Percentiles rank a stretch among this genome's conserved stretches.
Conservation (phyloP, 495 filamentous ascomycete genomes). For the Pyronema domesticum region DNA sequence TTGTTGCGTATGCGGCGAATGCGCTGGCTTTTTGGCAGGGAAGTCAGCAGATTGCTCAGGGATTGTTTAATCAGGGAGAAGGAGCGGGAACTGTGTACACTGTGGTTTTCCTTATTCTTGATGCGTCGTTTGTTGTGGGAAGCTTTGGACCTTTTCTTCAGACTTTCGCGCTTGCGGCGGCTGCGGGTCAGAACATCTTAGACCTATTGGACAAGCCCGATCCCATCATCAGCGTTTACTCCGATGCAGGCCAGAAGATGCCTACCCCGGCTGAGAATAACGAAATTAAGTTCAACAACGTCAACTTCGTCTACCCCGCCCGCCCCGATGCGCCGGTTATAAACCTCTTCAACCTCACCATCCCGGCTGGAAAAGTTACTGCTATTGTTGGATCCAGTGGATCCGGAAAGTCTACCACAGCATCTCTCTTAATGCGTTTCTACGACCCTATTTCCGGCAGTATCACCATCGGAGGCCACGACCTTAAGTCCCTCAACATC, state of each 20-base stretch:
- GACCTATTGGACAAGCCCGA: slow-evolving; percentile 31
- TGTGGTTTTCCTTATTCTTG: slow-evolving; percentile 34
- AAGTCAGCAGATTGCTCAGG: slow-evolving; percentile 27
- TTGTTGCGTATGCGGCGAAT: slow-evolving; percentile 31
- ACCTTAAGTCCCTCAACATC: slow-evolving; percentile 39
- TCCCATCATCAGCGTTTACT: slow-evolving; percentile 25
- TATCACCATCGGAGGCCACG: slow-evolving; percentile 36
- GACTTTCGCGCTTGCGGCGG: slow-evolving; percentile 32
- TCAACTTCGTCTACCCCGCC: slow-evolving; percentile 40
- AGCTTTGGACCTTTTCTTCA: slow-evolving; percentile 32
- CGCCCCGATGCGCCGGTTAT: slow-evolving; percentile 39
- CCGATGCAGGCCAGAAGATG: slow-evolving; percentile 20
- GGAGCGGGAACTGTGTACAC: slow-evolving; percentile 35
- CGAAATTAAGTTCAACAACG: slow-evolving; percentile 12
- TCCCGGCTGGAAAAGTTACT: slow-evolving; percentile 41
- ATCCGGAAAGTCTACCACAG: slow-evolving; percentile 54
- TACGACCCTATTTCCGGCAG: slow-evolving; percentile 35
- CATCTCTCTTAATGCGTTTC: slow-evolving; percentile 36
- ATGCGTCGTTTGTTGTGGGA: slow-evolving; percentile 27
- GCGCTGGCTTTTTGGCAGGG: slow-evolving; percentile 38
- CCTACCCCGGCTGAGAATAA: slow-evolving; percentile 15
- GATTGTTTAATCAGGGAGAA: slow-evolving; percentile 17
- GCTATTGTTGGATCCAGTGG: slow-evolving; percentile 54
- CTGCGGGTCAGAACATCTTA: slow-evolving; percentile 31
- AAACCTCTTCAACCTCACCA: slow-evolving; percentile 31